These are phyloP conservation scores for Ophiostoma sp. DNA, from an alignment of 2,329 filamentous ascomycete species.

Conservation along the genomic window DNA sequence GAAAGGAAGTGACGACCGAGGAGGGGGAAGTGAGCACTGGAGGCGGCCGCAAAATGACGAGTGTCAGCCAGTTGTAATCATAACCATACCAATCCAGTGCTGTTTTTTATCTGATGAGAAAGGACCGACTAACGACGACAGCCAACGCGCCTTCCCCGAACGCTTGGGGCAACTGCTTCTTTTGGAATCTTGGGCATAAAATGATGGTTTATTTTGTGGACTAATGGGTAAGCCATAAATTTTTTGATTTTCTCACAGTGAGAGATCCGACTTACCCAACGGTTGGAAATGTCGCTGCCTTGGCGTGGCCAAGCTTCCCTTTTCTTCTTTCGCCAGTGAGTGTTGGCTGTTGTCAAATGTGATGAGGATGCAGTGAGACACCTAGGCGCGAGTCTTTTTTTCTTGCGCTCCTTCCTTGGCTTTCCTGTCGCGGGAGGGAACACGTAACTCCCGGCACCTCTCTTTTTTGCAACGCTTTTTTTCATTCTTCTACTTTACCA, in stretches of 20 bases:
- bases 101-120: conserved; percentile 16
- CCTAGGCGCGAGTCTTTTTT: neutral
- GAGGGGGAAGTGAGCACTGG: neutral
- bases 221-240: too few relatives aligned
- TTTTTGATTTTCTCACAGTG: neutral
- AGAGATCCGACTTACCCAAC: neutral
- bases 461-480: neutral
- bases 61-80: neutral
- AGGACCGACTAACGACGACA: neutral
- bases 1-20: neutral
- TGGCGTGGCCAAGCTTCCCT: neutral
- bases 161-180: conserved; percentile 4
- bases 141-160: neutral
- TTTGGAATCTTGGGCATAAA: neutral
- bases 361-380: neutral
- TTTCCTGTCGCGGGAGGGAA: neutral
- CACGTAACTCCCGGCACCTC: neutral
- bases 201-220: too few relatives aligned
- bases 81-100: conserved; percentile 10
- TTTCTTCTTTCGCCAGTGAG: too few relatives aligned
- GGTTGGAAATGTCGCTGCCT: neutral
- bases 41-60: neutral
- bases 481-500: conserved; percentile 2
- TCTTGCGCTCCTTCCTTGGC: conserved; percentile 13
- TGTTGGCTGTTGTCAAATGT: neutral